Base-by-base conservation (phyloP, 1,284 basidiomycete species). In the Calocybe gambosa region DNA sequence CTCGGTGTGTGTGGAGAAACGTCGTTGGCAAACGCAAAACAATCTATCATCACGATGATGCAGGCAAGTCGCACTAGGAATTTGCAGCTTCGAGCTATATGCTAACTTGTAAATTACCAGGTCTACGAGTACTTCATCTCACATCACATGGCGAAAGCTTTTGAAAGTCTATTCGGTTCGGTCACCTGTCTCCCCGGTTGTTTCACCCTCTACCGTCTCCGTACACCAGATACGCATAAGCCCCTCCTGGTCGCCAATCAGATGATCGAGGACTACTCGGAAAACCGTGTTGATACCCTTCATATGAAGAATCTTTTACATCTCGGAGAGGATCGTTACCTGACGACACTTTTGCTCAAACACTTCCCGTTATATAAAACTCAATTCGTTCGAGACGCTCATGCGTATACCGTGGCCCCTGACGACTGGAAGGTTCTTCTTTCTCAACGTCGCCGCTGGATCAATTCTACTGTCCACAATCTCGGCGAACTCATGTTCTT, bases 61-160 rank as follows among this genome's bases (percentile, higher is more conserved):
- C 94, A 97, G 73, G 87, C 84, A 35, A 58, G 77, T 63, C 23
- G 6, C 5, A 42, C 25, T 25, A 15, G 28, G 31, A n/a, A 35
- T 25, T 5, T 34, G 3, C 19, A n/a, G n/a, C 20, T 37, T 35
- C 31, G 15, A 36, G 7, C 31, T 31, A 46, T 7, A 3, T 31
- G 12, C 12, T 19, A 9, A 12, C 34, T 39, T 10, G 28, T 38
- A 0, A 18, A 15, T 19, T 5, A 35, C 37, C 21, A 85, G 80
- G 92, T 95, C n/a, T 96, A 96, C 71, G 93, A 95, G 61, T 95
- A 95, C 75, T 97, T 90, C 71, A 90, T 97, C 57, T 97, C 90
- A 1, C 93, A 96, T 68, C 89, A 99, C 69, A 82, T 99, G 71
- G 89, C 95, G 42, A 99, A 99, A 66, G 93, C 96, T 0, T 99